Evolutionary conservation across 495 filamentous ascomycete species (phyloP).

Genomic region (Penicillium psychrofluorescens): DNA sequence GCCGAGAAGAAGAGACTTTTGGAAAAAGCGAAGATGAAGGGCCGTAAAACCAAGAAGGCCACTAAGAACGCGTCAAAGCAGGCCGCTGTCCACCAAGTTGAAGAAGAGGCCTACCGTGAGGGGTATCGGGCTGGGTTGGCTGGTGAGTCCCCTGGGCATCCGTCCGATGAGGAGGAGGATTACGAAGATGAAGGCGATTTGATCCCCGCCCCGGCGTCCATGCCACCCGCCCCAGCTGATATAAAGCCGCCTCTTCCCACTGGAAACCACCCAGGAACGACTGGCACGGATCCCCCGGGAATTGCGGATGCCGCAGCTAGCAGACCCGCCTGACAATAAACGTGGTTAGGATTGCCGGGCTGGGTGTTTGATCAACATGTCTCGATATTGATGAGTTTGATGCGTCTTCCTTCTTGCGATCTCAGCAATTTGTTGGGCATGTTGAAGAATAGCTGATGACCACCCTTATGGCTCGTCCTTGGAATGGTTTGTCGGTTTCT

Average conservation of each 20-base stretch:
- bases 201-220: constrained; percentile 12
- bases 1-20: constrained; percentile 77
- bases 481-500: too few species aligned
- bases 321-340: constrained; percentile 28
- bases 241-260: constrained; percentile 27
- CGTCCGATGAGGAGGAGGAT: constrained; percentile 12
- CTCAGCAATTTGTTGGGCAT: too few species aligned
- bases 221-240: constrained; percentile 25
- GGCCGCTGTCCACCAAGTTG: constrained; percentile 21
- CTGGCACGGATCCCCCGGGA: constrained; percentile 11
- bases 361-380: too few species aligned
- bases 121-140: constrained; percentile 28
- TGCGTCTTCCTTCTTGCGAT: too few species aligned
- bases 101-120: constrained; percentile 28
- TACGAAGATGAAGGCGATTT: constrained; percentile 44
- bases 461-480: too few species aligned
- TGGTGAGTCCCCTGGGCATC: constrained; percentile 45
- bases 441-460: too few species aligned
- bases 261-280: constrained; percentile 17
- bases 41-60: constrained; percentile 71
- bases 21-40: constrained; percentile 94
- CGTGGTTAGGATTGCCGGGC: background rate
- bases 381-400: too few species aligned
- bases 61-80: constrained; percentile 59
- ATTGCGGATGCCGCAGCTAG: constrained; percentile 24